Percentiles rank a stretch among this genome's conserved stretches.
These are phyloP conservation scores for Ostreobium quekettii DNA, from an alignment of 139 green algal species.

Conservation along the genomic window DNA sequence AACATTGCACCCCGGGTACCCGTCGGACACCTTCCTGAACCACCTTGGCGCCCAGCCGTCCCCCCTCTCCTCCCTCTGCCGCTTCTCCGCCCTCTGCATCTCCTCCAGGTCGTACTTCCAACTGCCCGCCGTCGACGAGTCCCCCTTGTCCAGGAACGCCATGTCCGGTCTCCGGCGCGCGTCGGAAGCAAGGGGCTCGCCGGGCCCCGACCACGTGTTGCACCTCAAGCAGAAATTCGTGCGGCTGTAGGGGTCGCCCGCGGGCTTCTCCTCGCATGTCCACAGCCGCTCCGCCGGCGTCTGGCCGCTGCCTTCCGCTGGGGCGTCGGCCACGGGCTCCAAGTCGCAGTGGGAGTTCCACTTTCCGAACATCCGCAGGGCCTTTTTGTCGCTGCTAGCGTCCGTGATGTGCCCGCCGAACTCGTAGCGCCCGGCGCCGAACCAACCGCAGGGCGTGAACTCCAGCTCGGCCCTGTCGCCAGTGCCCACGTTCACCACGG, in stretches of 20 bases:
- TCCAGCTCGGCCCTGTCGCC: slow-evolving; percentile 64
- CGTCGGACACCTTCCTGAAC: slow-evolving; percentile 41
- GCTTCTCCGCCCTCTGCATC: slow-evolving; percentile 61
- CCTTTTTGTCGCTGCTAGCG: not conserved
- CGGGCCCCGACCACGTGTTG: not conserved
- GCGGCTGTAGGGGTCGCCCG: slow-evolving; percentile 2
- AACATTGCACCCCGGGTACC: not conserved
- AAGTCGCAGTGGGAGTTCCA: slow-evolving; percentile 16
- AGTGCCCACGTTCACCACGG: slow-evolving; percentile 65
- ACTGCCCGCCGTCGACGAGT: slow-evolving; percentile 41
- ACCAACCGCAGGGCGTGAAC: slow-evolving; percentile 91
- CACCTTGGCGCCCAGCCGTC: slow-evolving; percentile 63
- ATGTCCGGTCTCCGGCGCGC: slow-evolving; percentile 58
- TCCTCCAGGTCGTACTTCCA: slow-evolving; percentile 74
- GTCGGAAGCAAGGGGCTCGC: slow-evolving; percentile 50
- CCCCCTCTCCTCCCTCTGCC: slow-evolving; percentile 43
- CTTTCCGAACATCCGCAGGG: not conserved
- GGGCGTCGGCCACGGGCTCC: not conserved
- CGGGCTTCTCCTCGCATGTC: slow-evolving; percentile 12
- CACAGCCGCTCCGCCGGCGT: not conserved
- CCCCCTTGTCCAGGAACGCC: slow-evolving; percentile 43
- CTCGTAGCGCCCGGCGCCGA: slow-evolving; percentile 70
- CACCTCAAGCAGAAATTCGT: slow-evolving; percentile 14
- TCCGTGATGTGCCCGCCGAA: slow-evolving; percentile 41
- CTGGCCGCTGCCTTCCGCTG: not conserved